Evolutionary conservation across 2,329 filamentous ascomycete genomes (phyloP).

Genomic region (Aspergillus costaricaensis): DNA sequence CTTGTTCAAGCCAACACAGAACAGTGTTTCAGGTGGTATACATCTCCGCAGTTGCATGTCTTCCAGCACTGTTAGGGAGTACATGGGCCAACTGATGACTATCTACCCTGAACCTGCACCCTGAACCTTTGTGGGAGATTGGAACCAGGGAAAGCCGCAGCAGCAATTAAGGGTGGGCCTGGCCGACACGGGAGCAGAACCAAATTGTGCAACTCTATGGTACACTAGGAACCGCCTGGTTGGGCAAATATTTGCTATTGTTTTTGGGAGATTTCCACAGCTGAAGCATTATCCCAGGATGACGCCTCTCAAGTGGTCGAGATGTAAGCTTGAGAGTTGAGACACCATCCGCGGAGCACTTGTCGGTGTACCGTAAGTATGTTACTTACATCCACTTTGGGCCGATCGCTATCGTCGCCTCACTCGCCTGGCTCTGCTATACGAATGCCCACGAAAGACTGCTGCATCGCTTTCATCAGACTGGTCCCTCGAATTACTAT

Average conservation of each 20-base stretch:
- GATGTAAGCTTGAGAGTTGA: neutral
- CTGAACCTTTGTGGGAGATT: neutral
- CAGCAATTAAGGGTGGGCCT: neutral
- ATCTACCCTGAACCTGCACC: neutral
- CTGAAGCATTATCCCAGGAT: neutral
- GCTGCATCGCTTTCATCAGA: neutral
- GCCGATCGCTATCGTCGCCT: neutral
- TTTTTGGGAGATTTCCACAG: neutral
- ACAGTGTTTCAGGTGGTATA: neutral
- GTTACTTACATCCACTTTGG: neutral
- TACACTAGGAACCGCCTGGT: neutral
- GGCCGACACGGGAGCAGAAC: conserved; percentile 1
- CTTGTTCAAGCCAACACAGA: neutral
- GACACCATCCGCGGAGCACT: neutral
- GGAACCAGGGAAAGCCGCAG: neutral
- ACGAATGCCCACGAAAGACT: neutral
- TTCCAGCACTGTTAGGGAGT: too few relatives aligned
- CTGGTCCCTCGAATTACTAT: neutral
- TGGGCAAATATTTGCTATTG: neutral
- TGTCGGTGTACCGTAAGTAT: neutral
- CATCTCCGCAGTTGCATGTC: neutral
- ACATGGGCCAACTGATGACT: neutral
- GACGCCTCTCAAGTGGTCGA: neutral
- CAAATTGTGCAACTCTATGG: neutral
- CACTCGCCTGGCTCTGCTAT: neutral